A percentile compares a stretch with the other conserved stretches of the same genome.
Evolutionary conservation across 164 flowering plant genomes (phyloP).

Genomic region (Platanus orientalis): DNA sequence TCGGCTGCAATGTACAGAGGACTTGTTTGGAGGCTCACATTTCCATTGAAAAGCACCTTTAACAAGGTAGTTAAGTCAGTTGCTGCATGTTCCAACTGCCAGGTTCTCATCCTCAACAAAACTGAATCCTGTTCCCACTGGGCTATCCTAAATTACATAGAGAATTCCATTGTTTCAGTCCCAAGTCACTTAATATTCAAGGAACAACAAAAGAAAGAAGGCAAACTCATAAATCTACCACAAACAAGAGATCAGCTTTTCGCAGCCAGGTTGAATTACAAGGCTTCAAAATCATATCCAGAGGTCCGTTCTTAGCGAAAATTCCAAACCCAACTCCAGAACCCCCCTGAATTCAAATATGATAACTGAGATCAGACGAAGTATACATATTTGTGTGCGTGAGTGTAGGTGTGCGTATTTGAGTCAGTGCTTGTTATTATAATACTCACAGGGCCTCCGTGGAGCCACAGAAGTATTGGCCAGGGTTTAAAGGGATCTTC

Average conservation of each 20-base stretch:
- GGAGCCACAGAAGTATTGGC: slow-evolving; percentile 63
- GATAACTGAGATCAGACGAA: background rate
- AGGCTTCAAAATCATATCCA: slow-evolving; percentile 40
- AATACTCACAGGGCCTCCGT: slow-evolving; percentile 68
- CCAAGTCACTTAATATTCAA: too few species aligned
- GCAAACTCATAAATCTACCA: slow-evolving; percentile 26
- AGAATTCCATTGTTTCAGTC: too few species aligned
- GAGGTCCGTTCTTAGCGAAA: slow-evolving; percentile 52
- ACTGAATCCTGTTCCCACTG: slow-evolving; percentile 92
- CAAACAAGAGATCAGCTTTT: slow-evolving; percentile 64
- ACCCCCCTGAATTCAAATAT: slow-evolving; percentile 40
- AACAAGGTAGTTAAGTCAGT: slow-evolving; percentile 63
- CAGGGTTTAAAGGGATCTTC: slow-evolving; percentile 39
- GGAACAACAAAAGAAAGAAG: background rate
- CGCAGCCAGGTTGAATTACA: slow-evolving; percentile 58
- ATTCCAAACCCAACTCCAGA: slow-evolving; percentile 64
- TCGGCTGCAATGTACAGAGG: slow-evolving; percentile 78
- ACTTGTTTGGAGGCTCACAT: slow-evolving; percentile 52
- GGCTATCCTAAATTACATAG: slow-evolving; percentile 69
- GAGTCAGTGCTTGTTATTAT: too few species aligned
- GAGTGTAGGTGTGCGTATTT: too few species aligned
- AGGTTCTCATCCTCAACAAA: slow-evolving; percentile 58
- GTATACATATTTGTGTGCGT: too few species aligned
- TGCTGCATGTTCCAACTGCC: slow-evolving; percentile 73
- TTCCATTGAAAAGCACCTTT: slow-evolving; percentile 46